These are phyloP conservation scores for Tetracladium maxilliforme DNA, from an alignment of 2,329 filamentous ascomycete genomes.

Conservation along the genomic window DNA sequence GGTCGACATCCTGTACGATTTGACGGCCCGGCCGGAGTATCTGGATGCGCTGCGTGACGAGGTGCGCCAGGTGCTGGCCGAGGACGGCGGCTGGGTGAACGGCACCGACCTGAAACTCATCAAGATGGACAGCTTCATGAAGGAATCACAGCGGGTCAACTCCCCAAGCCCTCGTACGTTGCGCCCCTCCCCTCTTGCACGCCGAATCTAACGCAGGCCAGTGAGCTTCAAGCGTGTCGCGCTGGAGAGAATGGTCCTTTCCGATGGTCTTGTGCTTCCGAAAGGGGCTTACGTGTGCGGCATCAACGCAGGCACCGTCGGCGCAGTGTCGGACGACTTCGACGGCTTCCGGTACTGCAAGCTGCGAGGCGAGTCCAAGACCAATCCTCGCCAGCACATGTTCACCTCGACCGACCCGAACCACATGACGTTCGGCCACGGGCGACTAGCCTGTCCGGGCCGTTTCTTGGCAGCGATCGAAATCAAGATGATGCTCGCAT, in stretches of 20 bases:
- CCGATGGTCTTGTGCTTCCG: no score
- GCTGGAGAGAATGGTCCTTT: slow-evolving; percentile 5
- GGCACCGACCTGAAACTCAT: slow-evolving; percentile 15
- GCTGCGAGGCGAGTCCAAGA: no score
- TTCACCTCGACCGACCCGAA: no score
- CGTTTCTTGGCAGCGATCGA: slow-evolving; percentile 10
- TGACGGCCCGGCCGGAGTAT: slow-evolving; percentile 9
- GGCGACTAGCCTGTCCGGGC: slow-evolving; percentile 9
- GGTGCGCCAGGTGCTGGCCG: slow-evolving; percentile 6
- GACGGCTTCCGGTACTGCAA: no score
- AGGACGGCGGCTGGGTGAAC: slow-evolving; percentile 13
- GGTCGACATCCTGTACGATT: slow-evolving; percentile 13
- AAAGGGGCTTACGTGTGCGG: no score
- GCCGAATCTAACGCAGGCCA: slow-evolving; percentile 3
- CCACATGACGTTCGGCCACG: slow-evolving; percentile 7
- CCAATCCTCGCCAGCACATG: no score
- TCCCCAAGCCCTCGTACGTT: slow-evolving; percentile 10
- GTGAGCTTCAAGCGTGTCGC: slow-evolving; percentile 8
- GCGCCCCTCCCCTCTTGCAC: slow-evolving; percentile 6
- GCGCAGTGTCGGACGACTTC: no score
- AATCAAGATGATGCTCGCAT: slow-evolving; percentile 10
- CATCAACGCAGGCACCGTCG: no score
- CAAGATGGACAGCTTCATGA: slow-evolving; percentile 16
- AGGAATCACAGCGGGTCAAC: slow-evolving; percentile 17
- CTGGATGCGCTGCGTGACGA: slow-evolving; percentile 14